phyloP scores from a whole-genome alignment of 225 moss, liverwort and hornwort species.

The Bryoerythrophyllum caledonicum region DNA sequence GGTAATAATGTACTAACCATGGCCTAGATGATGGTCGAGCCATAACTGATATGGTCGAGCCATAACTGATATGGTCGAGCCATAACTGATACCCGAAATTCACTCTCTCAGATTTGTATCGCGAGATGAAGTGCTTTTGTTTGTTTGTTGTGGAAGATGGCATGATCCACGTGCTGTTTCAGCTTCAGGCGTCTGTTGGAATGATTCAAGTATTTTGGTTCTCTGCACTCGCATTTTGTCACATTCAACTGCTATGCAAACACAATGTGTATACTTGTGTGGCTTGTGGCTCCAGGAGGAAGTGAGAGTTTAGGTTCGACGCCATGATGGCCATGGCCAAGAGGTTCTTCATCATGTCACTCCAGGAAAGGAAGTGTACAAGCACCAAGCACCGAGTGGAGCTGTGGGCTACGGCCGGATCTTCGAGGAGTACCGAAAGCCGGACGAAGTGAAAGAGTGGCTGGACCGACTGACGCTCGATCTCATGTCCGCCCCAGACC shows the following conservation, averaged over 20 bases:
- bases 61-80: no score
- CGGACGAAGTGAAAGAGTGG: background rate
- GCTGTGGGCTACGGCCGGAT: conserved; percentile 7
- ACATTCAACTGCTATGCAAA: background rate
- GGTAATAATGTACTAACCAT: no score
- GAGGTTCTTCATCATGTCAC: conserved; percentile 13
- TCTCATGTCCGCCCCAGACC: background rate
- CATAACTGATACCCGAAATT: no score
- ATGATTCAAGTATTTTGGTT: background rate
- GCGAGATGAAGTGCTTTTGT: background rate
- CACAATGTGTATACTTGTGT: no score
- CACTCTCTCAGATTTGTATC: no score
- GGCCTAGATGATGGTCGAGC: no score
- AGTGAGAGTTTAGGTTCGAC: background rate
- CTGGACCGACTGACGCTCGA: background rate
- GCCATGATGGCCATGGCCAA: conserved; percentile 18
- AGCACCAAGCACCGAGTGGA: background rate
- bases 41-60: no score
- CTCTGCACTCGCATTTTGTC: background rate
- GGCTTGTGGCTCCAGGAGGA: no score
- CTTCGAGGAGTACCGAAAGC: background rate
- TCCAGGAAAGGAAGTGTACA: conserved; percentile 21
- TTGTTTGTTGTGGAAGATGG: background rate
- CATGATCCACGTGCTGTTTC: background rate
- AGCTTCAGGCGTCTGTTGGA: background rate